Conservation (phyloP, 306 rosid species). For the Hippophae tibetana region DNA sequence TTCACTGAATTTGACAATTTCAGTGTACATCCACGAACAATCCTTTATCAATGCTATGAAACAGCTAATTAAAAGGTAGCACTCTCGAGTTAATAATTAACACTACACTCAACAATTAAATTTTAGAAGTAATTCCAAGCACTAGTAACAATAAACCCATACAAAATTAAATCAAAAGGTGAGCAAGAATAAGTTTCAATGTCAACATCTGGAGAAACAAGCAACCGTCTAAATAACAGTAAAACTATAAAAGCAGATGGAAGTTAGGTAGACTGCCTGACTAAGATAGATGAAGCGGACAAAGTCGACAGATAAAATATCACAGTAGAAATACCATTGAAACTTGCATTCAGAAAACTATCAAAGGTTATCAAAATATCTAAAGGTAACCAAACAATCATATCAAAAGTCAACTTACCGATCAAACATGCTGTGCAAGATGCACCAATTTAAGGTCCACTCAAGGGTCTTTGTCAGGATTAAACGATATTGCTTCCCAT, state of each 20-base stretch:
- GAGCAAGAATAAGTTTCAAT: not conserved
- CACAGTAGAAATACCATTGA: no score
- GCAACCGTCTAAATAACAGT: not conserved
- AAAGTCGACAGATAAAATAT: not conserved
- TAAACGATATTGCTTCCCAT: not conserved
- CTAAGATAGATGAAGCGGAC: not conserved
- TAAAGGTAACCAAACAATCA: not conserved
- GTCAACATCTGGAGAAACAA: not conserved
- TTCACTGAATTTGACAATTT: no score
- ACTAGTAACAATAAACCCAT: no score
- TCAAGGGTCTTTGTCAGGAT: not conserved
- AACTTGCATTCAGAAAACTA: no score
- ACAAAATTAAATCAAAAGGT: no score
- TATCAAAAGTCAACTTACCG: conserved; percentile 6
- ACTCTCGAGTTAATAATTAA: no score
- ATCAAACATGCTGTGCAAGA: not conserved
- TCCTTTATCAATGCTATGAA: no score
- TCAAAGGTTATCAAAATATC: not conserved
- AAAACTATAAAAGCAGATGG: not conserved
- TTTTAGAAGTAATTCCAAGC: no score
- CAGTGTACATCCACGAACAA: no score
- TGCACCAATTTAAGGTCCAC: conserved; percentile 89
- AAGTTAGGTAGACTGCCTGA: not conserved
- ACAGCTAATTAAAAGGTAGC: no score
- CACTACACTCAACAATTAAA: no score